Base-by-base conservation (phyloP, 148 eudicot species). In the Limonium bicolor region DNA sequence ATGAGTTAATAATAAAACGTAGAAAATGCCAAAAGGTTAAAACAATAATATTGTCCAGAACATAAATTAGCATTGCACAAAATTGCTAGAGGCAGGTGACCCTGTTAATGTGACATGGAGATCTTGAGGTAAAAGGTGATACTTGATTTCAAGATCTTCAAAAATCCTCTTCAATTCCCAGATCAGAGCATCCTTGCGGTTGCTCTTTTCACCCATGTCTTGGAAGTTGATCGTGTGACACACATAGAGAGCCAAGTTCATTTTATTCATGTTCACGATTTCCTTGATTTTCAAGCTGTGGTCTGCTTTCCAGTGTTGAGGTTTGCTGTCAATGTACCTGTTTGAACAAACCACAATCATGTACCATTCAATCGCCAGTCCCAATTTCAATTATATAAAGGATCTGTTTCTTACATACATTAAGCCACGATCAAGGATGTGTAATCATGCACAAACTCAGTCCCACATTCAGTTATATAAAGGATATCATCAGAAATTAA, bases 211-310 rank as follows among this genome's bases (percentile, higher is more conserved):
- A 16, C 57, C 71, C 4, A 22, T 28, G 23, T 87, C 64, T 52
- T 82, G 88, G 60, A 79, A 82, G 59, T 83, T 83, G 3, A 88
- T 83, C 0, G 92, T 88, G 53, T 88, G 96, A 35, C 51, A 71
- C 6, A 80, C 65, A 29, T 59, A 65, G 0, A 88, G 74, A 36
- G 50, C 76, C 86, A 83, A 69, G 28, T 66, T 68, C 70, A 88
- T 69, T 59, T 75, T 80, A 74, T 77, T 60, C 55, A 83, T 52
- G 49, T 88, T 65, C 46, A 69, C 74, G 18, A 88, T 72, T 23
- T 83, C 96, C 62, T 63, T 79, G 31, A 83, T 52, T 46, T 48
- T 69, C 53, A 88, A 65, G 30, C 74, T 67, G 55, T 79, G 90
- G 32, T 55, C 27, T 31, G 86, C 58, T 30, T 71, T 64, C 97